Conservation (phyloP, 169 alveolate genomes). For the Eimeria mitis region DNA sequence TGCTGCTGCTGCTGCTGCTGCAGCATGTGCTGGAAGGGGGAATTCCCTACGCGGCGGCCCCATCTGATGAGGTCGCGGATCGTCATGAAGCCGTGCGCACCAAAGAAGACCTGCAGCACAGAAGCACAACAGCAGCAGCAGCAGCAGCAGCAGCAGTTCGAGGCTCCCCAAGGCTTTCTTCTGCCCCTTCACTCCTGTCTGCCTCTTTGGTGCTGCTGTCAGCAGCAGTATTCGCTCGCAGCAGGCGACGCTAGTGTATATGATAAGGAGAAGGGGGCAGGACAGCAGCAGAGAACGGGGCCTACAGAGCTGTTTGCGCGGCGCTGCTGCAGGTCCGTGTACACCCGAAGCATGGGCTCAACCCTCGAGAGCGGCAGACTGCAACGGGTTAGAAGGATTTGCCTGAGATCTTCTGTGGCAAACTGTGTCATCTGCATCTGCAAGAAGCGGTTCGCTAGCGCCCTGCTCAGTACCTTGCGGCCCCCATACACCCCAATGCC, state of each 20-base stretch:
- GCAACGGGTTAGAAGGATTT: slow-evolving; percentile 97
- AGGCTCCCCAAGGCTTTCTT: neutral
- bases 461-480: slow-evolving; percentile 98
- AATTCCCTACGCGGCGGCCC: slow-evolving; percentile 95
- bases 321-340: slow-evolving; percentile 93
- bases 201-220: neutral
- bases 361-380: slow-evolving; percentile 96
- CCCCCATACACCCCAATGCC: slow-evolving; percentile 98
- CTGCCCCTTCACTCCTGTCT: neutral
- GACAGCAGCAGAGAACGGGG: neutral
- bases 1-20: slow-evolving; percentile 85
- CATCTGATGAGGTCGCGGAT: slow-evolving; percentile 99
- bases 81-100: slow-evolving; percentile 96
- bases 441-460: slow-evolving; percentile 99
- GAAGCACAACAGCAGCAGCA: neutral
- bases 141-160: neutral
- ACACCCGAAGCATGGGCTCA: slow-evolving; percentile 95
- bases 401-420: slow-evolving; percentile 94
- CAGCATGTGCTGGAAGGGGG: slow-evolving; percentile 89
- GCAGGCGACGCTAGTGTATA: neutral
- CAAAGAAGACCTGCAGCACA: slow-evolving; percentile 85
- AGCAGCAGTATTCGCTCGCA: neutral
- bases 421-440: slow-evolving; percentile 97
- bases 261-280: neutral
- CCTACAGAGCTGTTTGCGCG: slow-evolving; percentile 90